phyloP scores from a whole-genome alignment of 768 basidiomycete genomes.

The Hygrocybe punicea region DNA sequence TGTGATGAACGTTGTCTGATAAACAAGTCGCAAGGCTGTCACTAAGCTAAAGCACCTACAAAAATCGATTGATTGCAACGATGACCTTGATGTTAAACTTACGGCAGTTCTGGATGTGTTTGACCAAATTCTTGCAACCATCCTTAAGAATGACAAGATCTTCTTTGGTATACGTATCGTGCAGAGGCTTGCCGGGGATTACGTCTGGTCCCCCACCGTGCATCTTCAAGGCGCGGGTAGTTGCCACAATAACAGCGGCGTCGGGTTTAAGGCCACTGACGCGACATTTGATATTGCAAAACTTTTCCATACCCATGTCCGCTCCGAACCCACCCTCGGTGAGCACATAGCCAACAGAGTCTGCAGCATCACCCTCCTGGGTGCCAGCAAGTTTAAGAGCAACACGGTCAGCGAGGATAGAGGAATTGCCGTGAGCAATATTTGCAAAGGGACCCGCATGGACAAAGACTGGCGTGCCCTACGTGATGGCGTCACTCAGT shows the following conservation, averaged over 20 bases:
- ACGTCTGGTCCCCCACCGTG: conserved; percentile 98
- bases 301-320: conserved; percentile 99
- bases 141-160: conserved; percentile 84
- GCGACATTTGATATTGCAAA: conserved; percentile 99
- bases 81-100: conserved; percentile 97
- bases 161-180: conserved; percentile 92
- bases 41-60: conserved; percentile 54
- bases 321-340: conserved; percentile 99
- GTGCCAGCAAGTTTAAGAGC: conserved; percentile 96
- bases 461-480: conserved; percentile 98
- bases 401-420: conserved; percentile 95
- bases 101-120: conserved; percentile 90
- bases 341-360: conserved; percentile 88
- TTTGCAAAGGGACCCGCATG: conserved; percentile 99
- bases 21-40: neutral
- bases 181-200: conserved; percentile 89
- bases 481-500: conserved; percentile 2
- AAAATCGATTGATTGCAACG: conserved; percentile 92
- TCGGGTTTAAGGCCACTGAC: conserved; percentile 90
- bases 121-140: conserved; percentile 89
- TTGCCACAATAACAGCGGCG: conserved; percentile 93
- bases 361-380: conserved; percentile 81
- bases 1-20: conserved; percentile 27
- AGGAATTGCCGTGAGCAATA: conserved; percentile 98
- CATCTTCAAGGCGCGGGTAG: conserved; percentile 98